Evolutionary conservation across 495 filamentous ascomycete genomes (phyloP).

Genomic region (Neurospora cerealis): DNA sequence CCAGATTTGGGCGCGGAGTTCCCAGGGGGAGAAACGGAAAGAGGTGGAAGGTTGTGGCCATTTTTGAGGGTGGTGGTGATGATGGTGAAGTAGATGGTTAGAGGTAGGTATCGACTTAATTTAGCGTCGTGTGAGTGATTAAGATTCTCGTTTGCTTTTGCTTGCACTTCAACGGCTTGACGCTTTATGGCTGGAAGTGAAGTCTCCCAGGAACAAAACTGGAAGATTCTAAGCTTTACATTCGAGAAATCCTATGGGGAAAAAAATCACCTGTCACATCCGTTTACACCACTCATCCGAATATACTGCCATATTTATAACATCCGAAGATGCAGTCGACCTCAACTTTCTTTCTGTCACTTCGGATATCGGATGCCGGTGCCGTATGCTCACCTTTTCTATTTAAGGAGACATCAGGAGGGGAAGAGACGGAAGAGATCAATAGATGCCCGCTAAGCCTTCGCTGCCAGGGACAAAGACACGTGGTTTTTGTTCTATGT

Average conservation of each 20-base stretch:
- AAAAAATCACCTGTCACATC: too few species aligned
- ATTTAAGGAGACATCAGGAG: neutral
- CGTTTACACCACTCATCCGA: too few species aligned
- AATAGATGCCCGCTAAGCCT: neutral
- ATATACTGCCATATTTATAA: too few species aligned
- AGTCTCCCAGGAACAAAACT: too few species aligned
- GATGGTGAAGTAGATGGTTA: neutral
- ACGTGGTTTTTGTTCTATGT: neutral
- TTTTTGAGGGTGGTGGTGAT: neutral
- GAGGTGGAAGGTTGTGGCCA: neutral
- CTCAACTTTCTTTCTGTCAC: neutral
- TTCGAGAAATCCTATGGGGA: too few species aligned
- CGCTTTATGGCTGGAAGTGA: too few species aligned
- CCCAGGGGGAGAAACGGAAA: constrained; percentile 11
- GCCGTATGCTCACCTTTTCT: neutral
- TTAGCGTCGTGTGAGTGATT: neutral
- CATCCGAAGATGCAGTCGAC: too few species aligned
- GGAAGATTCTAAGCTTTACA: too few species aligned
- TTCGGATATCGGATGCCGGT: neutral
- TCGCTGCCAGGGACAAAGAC: neutral
- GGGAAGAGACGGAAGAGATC: neutral
- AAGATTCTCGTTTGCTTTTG: neutral
- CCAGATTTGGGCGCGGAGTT: constrained; percentile 15
- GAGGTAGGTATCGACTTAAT: neutral
- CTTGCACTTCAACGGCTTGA: neutral